Conservation (phyloP, 306 rosid genomes). For the Spatholobus suberectus region DNA sequence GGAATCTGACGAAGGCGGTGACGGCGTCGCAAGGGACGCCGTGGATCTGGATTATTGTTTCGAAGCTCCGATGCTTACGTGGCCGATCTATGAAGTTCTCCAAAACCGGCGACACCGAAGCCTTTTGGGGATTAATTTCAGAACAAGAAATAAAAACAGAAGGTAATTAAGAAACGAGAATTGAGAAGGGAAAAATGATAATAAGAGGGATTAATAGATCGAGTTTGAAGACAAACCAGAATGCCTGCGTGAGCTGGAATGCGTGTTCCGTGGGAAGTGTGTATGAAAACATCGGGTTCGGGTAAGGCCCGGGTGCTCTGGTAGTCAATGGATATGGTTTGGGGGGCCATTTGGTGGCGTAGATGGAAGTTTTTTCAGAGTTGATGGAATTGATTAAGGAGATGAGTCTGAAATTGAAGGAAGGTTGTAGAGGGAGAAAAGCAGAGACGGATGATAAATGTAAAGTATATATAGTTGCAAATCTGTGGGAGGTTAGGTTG, state of each 20-base stretch:
- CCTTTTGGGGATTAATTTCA: constrained; percentile 43
- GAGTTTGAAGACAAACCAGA: constrained; percentile 54
- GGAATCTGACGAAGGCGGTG: constrained; percentile 67
- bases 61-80: constrained; percentile 66
- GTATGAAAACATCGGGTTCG: constrained; percentile 73
- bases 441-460: background rate
- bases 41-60: constrained; percentile 65
- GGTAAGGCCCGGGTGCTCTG: constrained; percentile 50
- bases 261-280: constrained; percentile 70
- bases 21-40: constrained; percentile 90
- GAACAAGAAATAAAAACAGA: background rate
- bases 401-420: background rate
- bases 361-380: too few relatives aligned
- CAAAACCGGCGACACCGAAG: constrained; percentile 74
- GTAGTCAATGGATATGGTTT: constrained; percentile 30
- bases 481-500: background rate
- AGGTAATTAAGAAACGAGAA: background rate
- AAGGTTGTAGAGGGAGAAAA: background rate
- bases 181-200: background rate
- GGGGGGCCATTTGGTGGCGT: background rate
- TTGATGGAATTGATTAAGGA: too few relatives aligned
- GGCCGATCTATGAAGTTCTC: constrained; percentile 77
- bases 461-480: background rate
- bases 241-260: constrained; percentile 78
- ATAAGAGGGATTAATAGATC: background rate